Evolutionary conservation across 805 yeast species (phyloP), one percentile per base, ranked within the genome.

Genomic region (Candida tibetensis): DNA sequence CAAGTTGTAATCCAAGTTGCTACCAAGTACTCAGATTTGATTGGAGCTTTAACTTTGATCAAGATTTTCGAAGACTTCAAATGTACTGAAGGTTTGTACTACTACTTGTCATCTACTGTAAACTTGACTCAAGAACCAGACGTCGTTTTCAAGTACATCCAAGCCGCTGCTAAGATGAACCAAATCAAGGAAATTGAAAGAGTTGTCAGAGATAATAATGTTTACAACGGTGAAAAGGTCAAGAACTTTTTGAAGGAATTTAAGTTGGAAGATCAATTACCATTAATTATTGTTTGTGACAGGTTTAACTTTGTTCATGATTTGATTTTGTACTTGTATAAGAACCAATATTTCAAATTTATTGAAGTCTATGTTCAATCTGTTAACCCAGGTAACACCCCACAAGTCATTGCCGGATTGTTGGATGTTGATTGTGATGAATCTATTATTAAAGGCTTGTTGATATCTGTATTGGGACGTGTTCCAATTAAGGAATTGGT

Each of bases 391-490:
- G 72, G 95, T 6, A 87, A 85, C 61, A 87, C 99, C 13, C 95
- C 99, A 5, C 95, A 90, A 64, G 99, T 93, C 46, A 78, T 93
- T 55, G 99, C 96, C 45, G 98, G 95, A 32, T 74, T 93, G 56
- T 72, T 93, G 49, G 99, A 93, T 61, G 98, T 93, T 51, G 99
- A 93, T 64, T 90, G 97, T 68, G 98, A 93, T 51, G 99, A 93
- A 64, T 64, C 68, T 40, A 83, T 88, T 52, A 88, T 93, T 60
- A 84, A 87, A 69, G 74, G 77, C 38, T 72, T 93, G 55, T 74
- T 93, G 51, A 76, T 74, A 57, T 82, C 95, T 17, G 98, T 91
- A 5, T 69, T 89, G 39, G 98, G 98, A 40, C 91, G 91, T 65
- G 96, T 93, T 40, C 97, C 99, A 46, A 78, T 93, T 49, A 84